These are phyloP conservation scores for Dactylellina leptospora DNA, from an alignment of 2,329 filamentous ascomycete genomes.

Conservation along the genomic window DNA sequence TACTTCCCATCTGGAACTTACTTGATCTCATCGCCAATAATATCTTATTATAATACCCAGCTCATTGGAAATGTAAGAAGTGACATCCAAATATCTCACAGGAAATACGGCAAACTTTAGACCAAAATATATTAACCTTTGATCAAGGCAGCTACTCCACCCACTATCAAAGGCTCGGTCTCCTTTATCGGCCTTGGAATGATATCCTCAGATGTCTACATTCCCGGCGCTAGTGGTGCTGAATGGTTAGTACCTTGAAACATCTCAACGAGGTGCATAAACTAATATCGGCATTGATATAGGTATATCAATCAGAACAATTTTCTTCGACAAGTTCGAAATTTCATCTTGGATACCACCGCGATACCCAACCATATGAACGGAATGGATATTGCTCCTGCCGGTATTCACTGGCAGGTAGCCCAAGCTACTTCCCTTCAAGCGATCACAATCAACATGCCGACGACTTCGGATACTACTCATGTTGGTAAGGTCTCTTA, in stretches of 20 bases:
- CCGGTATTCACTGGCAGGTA: slow-evolving; percentile 73
- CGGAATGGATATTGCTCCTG: slow-evolving; percentile 5
- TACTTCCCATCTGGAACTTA: slow-evolving; percentile 94
- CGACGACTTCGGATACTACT: slow-evolving; percentile 49
- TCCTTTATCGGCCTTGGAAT: slow-evolving; percentile 70
- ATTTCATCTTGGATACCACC: slow-evolving; percentile 80
- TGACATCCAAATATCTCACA: slow-evolving; percentile 61
- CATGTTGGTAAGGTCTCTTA: slow-evolving; percentile 58
- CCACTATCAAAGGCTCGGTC: slow-evolving; percentile 72
- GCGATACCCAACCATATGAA: slow-evolving; percentile 65
- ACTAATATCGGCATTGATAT: background rate
- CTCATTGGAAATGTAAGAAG: slow-evolving; percentile 79
- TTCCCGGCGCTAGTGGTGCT: slow-evolving; percentile 64
- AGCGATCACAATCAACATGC: slow-evolving; percentile 67
- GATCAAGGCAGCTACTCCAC: slow-evolving; percentile 36
- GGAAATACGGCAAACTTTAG: background rate
- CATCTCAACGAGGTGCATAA: slow-evolving; percentile 1
- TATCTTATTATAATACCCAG: slow-evolving; percentile 93
- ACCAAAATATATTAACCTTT: background rate
- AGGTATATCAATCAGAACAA: slow-evolving; percentile 76
- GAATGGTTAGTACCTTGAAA: slow-evolving; percentile 50
- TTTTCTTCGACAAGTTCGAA: slow-evolving; percentile 83
- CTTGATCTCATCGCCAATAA: slow-evolving; percentile 77
- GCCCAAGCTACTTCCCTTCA: slow-evolving; percentile 69
- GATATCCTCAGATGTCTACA: slow-evolving; percentile 86